Evolutionary conservation across 139 green algal species (phyloP), one percentile per base, ranked within the genome.

Genomic region (Nannochloris sp.): DNA sequence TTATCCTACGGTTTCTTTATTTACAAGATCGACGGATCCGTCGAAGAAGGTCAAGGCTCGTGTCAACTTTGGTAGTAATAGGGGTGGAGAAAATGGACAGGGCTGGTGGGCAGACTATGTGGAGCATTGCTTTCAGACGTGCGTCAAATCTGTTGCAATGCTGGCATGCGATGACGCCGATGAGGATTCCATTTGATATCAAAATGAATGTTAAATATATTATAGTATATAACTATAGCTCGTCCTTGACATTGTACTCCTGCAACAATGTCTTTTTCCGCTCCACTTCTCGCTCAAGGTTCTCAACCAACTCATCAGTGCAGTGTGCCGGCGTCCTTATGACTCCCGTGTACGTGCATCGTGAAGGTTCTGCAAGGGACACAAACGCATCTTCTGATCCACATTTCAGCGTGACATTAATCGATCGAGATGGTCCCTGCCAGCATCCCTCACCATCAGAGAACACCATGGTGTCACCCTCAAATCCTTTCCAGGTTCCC

Each of bases 1-100:
- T 78, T 94, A 85, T 69, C 88, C 88, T 7, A 72, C 81, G 4
- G 66, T 78, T 0, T 94, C 84, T 0, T 59, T 95, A 1, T 95
- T 83, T 74, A 94, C 84, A 1, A 54, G 84, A 48, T 74, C 78
- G 2, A 48, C 73, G 25, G 74, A 92, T 66, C 24, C 57, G 1
- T 53, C 46, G 18, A 77, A 85, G 27, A 69, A 78, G 0, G 88
- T 78, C 2, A 80, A 61, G 1, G 79, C 89, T 16, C 58, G 37
- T 1, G 65, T 89, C 57, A 95, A 95, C 67, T 93, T 95, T 80
- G 86, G 88, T 36, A 46, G n/a, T 9, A 53, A 9, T 7, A 53
- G 0, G 6, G 46, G 2, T 19, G n/a, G 46, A 25, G n/a, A 53
- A 25, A 12, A 7, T 53, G 34, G 34, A 11, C 34, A 40, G 34